Base-by-base conservation (phyloP, 2,329 filamentous ascomycete genomes). In the Diaporthe sp. region DNA sequence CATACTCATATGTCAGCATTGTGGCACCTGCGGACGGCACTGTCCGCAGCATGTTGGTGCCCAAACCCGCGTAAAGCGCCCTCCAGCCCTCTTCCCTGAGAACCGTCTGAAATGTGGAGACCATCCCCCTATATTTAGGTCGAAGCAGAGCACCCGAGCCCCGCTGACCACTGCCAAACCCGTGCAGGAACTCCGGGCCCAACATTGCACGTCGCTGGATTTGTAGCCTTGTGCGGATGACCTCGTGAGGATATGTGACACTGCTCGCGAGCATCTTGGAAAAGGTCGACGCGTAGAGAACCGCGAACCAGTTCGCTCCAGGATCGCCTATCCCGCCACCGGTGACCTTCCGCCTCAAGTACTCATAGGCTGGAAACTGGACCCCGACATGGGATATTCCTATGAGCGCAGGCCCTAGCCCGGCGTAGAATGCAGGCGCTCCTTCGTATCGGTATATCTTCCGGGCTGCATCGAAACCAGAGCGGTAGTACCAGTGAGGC, bases 361-460 rank as follows among this genome's bases (percentile, higher is more conserved):
- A 98, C 84, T 99, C 97, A 82, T 99, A 99, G 0, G 97, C 91
- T 0, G 97, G 97, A 79, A 99, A 98, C 82, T 99, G 97, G n/a
- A 99, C 96, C n/a, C 97, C 97, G 49, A 99, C 97, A 82, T 99
- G 97, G 0, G 95, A 95, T 70, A 99, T 89, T 8, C 97, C 97
- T 4, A 99, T 90, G 8, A 99, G 89, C 0, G 97, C 97, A 0
- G 97, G 97, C 0, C 95, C 95, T 44, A 99, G 90, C 15, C 97
- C 97, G 0, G 97, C 98, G 84, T 99, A 99, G 83, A 99, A 99
- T 0, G 96, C 96, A 7, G 91, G 86, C 51, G 98, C 84, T 65
- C 97, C 97, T 86, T 99, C 97, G 0, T 92, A 94, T 37, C 89
- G 91, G 83, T 98, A 99, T 96, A 99, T 99, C 84, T 98, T 98